These are phyloP conservation scores for Vaccinium macrocarpon DNA, from an alignment of 148 eudicot genomes.

Conservation along the genomic window DNA sequence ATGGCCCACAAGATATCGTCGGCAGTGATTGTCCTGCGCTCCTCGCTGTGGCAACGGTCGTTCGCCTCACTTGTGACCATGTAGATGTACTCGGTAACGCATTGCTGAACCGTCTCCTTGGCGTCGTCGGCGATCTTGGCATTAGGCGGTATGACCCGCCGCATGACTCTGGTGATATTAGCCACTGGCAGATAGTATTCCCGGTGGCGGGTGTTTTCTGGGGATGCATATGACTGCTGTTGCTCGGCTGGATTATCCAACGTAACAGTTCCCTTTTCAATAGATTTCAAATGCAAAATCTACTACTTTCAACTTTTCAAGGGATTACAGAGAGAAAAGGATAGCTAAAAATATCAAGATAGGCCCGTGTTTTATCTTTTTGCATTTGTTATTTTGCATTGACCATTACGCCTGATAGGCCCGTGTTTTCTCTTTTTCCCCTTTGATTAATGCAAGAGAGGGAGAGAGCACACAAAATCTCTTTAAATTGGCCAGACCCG, in stretches of 20 bases:
- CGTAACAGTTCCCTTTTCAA: neutral
- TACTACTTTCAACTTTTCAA: neutral
- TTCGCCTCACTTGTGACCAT: conserved; percentile 89
- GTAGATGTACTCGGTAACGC: conserved; percentile 90
- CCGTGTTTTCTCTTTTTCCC: too few relatives aligned
- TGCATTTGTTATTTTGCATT: neutral
- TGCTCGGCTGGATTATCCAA: neutral
- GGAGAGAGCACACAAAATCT: too few relatives aligned
- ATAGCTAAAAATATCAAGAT: neutral
- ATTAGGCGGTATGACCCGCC: conserved; percentile 72
- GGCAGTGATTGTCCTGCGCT: conserved; percentile 83
- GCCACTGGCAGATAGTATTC: conserved; percentile 89
- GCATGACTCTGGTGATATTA: conserved; percentile 83
- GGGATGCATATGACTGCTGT: neutral
- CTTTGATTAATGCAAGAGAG: neutral
- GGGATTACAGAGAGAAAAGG: neutral
- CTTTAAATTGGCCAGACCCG: too few relatives aligned
- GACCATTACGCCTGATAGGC: neutral
- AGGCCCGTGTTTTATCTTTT: too few relatives aligned
- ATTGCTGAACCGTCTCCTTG: conserved; percentile 84
- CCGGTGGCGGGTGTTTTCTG: conserved; percentile 46
- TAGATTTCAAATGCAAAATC: neutral
- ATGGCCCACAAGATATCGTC: conserved; percentile 95
- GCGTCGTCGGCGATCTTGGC: conserved; percentile 91
- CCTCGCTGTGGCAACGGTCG: conserved; percentile 85